Evolutionary conservation across 1,284 basidiomycete species (phyloP).

Genomic region (Austroboletus novae-zelandiae): DNA sequence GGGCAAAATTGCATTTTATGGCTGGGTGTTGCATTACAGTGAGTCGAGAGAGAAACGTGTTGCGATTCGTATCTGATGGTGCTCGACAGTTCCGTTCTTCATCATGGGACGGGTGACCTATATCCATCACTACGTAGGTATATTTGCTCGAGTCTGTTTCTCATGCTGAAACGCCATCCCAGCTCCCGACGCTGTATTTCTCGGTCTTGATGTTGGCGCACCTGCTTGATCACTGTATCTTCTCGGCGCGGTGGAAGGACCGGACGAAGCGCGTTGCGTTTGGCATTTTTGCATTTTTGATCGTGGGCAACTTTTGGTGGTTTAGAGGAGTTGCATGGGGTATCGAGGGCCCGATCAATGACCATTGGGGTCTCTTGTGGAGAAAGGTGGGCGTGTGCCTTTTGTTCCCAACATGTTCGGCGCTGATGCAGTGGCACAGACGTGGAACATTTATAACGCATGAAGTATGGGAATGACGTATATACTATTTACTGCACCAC

Average conservation of each 20-base stretch:
- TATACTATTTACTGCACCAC: no score
- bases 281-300: slow-evolving; percentile 52
- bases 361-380: slow-evolving; percentile 81
- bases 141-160: background rate
- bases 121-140: slow-evolving; percentile 81
- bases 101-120: slow-evolving; percentile 96
- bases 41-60: slow-evolving; percentile 27
- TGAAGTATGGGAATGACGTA: background rate
- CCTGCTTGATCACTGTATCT: slow-evolving; percentile 89
- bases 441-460: slow-evolving; percentile 29
- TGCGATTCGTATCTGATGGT: slow-evolving; percentile 8
- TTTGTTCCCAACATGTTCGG: background rate
- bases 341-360: slow-evolving; percentile 78
- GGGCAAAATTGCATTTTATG: slow-evolving; percentile 85
- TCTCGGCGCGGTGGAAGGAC: slow-evolving; percentile 66
- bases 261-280: slow-evolving; percentile 76
- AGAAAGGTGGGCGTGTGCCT: slow-evolving; percentile 55
- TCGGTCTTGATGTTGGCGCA: slow-evolving; percentile 90
- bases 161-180: slow-evolving; percentile 1
- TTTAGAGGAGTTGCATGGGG: slow-evolving; percentile 89
- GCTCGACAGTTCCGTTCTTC: slow-evolving; percentile 78
- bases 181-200: slow-evolving; percentile 96
- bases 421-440: slow-evolving; percentile 11
- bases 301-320: slow-evolving; percentile 89
- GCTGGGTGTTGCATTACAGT: slow-evolving; percentile 93